Evolutionary conservation across 305 asterid species (phyloP).

Genomic region (Withania somnifera): DNA sequence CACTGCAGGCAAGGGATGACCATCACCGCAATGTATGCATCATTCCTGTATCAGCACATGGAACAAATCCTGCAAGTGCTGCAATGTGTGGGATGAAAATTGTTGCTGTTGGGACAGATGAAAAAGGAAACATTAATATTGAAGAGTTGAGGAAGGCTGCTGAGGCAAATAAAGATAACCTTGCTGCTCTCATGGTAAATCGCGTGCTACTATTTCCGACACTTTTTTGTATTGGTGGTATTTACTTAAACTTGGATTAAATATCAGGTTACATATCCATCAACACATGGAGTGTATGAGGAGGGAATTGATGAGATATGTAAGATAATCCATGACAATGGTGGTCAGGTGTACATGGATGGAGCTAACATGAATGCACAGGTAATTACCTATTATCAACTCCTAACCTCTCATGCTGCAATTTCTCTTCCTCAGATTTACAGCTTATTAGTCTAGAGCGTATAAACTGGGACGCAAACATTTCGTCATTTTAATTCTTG

Average conservation of each 20-base stretch:
- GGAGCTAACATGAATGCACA: slow-evolving; percentile 99
- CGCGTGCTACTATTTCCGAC: neutral
- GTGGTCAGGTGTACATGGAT: slow-evolving; percentile 98
- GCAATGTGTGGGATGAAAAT: slow-evolving; percentile 98
- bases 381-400: slow-evolving; percentile 20
- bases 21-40: slow-evolving; percentile 84
- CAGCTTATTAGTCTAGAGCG: neutral
- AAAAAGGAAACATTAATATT: slow-evolving; percentile 34
- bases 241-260: neutral
- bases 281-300: slow-evolving; percentile 97
- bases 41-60: slow-evolving; percentile 95
- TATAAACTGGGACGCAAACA: neutral
- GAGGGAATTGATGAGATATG: slow-evolving; percentile 97
- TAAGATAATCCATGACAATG: slow-evolving; percentile 79
- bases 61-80: slow-evolving; percentile 94
- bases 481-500: neutral
- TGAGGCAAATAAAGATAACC: slow-evolving; percentile 55
- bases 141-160: no score
- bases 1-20: slow-evolving; percentile 78
- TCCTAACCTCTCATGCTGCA: neutral
- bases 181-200: slow-evolving; percentile 83
- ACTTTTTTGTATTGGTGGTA: neutral
- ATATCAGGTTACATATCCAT: slow-evolving; percentile 5
- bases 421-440: neutral
- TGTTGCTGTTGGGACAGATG: slow-evolving; percentile 81